phyloP scores from a whole-genome alignment of 306 rosid genomes.

The Sophora flavescens region DNA sequence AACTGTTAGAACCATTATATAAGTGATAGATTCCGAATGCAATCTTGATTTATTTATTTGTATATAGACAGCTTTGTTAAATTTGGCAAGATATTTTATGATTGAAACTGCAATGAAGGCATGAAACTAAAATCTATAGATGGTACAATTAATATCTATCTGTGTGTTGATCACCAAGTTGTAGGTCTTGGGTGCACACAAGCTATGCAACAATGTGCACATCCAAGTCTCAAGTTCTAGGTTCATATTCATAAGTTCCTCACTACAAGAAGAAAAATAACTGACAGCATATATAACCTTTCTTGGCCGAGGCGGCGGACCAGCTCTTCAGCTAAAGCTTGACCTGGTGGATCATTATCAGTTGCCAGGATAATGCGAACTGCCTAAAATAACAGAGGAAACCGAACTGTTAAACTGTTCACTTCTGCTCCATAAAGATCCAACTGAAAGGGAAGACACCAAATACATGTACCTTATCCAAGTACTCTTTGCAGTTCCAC shows the following conservation, averaged over 20 bases:
- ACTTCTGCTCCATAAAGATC: constrained; percentile 32
- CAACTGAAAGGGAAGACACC: constrained; percentile 28
- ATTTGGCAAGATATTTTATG: neutral
- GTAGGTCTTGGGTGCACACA: neutral
- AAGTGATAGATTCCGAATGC: neutral
- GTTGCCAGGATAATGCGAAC: constrained; percentile 60
- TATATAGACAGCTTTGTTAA: constrained; percentile 3
- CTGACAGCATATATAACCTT: constrained; percentile 47
- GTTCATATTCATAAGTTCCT: constrained; percentile 12
- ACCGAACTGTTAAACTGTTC: neutral
- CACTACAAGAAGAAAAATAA: constrained; percentile 33
- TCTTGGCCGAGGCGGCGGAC: constrained; percentile 60
- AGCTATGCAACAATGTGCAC: constrained; percentile 12
- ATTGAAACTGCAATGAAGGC: constrained; percentile 21
- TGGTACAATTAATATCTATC: constrained; percentile 2
- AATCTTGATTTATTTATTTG: constrained; percentile 20
- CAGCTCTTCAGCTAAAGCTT: constrained; percentile 61
- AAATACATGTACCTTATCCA: constrained; percentile 69
- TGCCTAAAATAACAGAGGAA: constrained; percentile 46
- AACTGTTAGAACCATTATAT: constrained; percentile 2
- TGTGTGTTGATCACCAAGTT: constrained; percentile 3
- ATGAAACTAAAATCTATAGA: constrained; percentile 29
- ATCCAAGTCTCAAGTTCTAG: constrained; percentile 1
- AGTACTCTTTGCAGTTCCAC: constrained; percentile 76
- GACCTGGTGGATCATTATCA: constrained; percentile 62